Evolutionary conservation across 2,329 filamentous ascomycete genomes (phyloP).

Genomic region (Catunica adiposa): DNA sequence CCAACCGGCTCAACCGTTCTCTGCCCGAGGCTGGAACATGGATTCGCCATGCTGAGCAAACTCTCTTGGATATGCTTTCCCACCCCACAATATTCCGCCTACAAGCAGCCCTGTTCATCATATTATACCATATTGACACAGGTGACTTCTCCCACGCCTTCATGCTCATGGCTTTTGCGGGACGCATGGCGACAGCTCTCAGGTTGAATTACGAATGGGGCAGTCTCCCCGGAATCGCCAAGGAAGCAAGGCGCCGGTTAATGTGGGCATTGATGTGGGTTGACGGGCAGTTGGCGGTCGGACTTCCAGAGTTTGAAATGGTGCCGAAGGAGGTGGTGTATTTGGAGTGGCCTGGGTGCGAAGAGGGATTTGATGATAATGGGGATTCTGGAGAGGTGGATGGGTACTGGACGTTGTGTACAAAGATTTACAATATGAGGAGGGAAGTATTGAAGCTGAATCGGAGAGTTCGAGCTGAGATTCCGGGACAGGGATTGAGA

Average conservation of each 20-base stretch:
- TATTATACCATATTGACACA: slow-evolving; percentile 29
- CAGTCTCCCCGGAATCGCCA: slow-evolving; percentile 25
- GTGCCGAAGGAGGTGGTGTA: slow-evolving; percentile 27
- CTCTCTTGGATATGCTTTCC: slow-evolving; percentile 37
- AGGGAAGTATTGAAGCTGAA: background rate
- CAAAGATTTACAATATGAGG: background rate
- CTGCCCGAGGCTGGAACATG: slow-evolving; percentile 27
- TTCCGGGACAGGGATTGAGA: background rate
- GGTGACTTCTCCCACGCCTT: slow-evolving; percentile 30
- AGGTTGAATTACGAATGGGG: slow-evolving; percentile 28
- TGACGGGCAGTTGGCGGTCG: slow-evolving; percentile 27
- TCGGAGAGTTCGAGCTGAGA: background rate
- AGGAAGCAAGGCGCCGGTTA: slow-evolving; percentile 27
- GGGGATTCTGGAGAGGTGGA: slow-evolving; percentile 2
- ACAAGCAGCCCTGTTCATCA: slow-evolving; percentile 29
- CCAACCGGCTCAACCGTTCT: slow-evolving; percentile 29
- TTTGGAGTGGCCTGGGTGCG: slow-evolving; percentile 27
- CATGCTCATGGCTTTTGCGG: slow-evolving; percentile 28
- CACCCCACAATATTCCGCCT: slow-evolving; percentile 41
- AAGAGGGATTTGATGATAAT: slow-evolving; percentile 24
- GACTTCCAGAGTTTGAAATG: slow-evolving; percentile 29
- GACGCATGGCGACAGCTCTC: slow-evolving; percentile 27
- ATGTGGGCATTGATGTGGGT: slow-evolving; percentile 31
- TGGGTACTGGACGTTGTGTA: slow-evolving; percentile 16
- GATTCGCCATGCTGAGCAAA: slow-evolving; percentile 36